phyloP scores from a whole-genome alignment of 495 filamentous ascomycete genomes.

The Annulohypoxylon nitens region DNA sequence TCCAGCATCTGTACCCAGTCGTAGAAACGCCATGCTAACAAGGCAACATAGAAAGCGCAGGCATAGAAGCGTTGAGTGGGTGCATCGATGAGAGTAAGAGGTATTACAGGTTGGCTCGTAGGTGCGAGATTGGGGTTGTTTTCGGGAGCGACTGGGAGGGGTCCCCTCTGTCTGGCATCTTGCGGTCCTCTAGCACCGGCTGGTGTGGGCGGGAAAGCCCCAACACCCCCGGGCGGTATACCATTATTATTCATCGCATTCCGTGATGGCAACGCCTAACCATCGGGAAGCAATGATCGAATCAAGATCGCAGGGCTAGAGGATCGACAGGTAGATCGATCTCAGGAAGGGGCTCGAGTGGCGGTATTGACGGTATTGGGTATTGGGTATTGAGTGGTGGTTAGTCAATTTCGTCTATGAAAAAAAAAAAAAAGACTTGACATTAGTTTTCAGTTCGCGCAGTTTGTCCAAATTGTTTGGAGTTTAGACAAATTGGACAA shows the following conservation, averaged over 20 bases:
- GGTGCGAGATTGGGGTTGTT: slow-evolving; percentile 43
- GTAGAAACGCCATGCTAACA: slow-evolving; percentile 85
- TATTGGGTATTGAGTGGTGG: neutral
- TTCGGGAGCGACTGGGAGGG: slow-evolving; percentile 57
- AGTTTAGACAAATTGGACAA: neutral
- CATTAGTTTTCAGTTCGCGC: neutral
- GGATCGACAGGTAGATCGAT: slow-evolving; percentile 2
- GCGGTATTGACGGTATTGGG: neutral
- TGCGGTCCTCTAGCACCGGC: slow-evolving; percentile 44
- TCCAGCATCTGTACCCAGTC: slow-evolving; percentile 81
- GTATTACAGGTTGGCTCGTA: slow-evolving; percentile 74
- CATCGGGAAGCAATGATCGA: slow-evolving; percentile 28
- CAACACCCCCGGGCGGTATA: slow-evolving; percentile 54
- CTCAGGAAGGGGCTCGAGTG: slow-evolving; percentile 1
- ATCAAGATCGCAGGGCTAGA: neutral
- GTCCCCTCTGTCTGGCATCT: slow-evolving; percentile 29
- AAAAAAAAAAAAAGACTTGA: neutral
- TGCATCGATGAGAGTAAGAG: slow-evolving; percentile 80
- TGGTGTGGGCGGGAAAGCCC: slow-evolving; percentile 61
- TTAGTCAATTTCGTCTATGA: neutral
- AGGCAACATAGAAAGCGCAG: slow-evolving; percentile 75
- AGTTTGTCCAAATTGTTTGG: neutral
- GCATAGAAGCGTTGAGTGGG: slow-evolving; percentile 91
- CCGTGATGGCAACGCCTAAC: slow-evolving; percentile 51
- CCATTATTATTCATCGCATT: slow-evolving; percentile 63